A percentile compares a stretch with the other conserved stretches of the same genome.
These are phyloP conservation scores for Fusarium succisae DNA, from an alignment of 2,329 filamentous ascomycete species.

Conservation along the genomic window DNA sequence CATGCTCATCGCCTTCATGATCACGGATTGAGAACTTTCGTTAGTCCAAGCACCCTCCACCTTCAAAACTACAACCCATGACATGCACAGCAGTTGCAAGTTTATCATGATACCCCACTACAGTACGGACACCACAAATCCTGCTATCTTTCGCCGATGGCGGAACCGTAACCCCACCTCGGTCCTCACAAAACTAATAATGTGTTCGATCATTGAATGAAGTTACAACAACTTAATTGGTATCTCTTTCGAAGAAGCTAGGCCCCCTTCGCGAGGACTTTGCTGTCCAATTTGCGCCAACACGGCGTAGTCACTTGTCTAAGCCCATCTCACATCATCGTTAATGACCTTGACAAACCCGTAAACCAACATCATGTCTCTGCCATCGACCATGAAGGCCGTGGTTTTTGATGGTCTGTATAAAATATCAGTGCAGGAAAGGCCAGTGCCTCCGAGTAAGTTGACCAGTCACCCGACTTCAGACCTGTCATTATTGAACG, in stretches of 20 bases:
- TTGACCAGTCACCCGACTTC: background rate
- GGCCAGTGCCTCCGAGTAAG: slow-evolving; percentile 74
- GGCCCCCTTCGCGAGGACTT: background rate
- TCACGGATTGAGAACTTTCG: background rate
- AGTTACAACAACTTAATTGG: background rate
- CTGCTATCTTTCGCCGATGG: slow-evolving; percentile 18
- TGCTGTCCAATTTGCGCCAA: background rate
- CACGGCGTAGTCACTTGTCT: background rate
- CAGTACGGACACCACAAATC: slow-evolving; percentile 2
- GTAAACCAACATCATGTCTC: slow-evolving; percentile 41
- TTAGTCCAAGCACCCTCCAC: background rate
- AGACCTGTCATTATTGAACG: background rate
- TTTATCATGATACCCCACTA: slow-evolving; percentile 17
- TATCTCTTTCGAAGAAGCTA: background rate
- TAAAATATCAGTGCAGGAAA: slow-evolving; percentile 79
- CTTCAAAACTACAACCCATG: background rate
- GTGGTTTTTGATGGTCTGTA: slow-evolving; percentile 86
- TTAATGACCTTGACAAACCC: background rate
- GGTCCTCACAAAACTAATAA: background rate
- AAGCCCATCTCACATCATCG: background rate
- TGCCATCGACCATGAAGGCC: slow-evolving; percentile 77
- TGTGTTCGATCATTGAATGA: background rate
- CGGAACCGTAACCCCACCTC: slow-evolving; percentile 29
- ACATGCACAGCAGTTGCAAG: background rate
- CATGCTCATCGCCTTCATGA: background rate